Base-by-base conservation (phyloP, 768 basidiomycete genomes). In the Leccinellum albellum region DNA sequence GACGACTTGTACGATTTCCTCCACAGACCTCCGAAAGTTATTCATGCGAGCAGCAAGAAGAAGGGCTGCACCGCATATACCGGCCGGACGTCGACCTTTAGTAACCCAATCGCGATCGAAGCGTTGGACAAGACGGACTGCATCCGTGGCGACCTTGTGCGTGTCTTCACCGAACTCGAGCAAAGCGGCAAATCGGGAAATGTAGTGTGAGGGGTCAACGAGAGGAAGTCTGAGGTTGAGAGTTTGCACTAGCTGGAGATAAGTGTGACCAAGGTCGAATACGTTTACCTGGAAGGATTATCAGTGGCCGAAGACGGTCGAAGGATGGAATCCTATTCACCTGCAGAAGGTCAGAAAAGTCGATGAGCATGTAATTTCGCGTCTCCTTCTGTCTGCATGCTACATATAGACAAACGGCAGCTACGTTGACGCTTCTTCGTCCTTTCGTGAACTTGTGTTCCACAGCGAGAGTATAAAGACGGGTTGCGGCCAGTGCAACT, bases 91-190 rank as follows among this genome's bases (percentile, higher is more conserved):
- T 21, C 97, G 86, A 14, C 97, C 97, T 37, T 88, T 87, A 14
- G 91, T 88, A 83, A 99, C 95, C 97, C 97, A 99, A 73, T 98
- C 97, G 24, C 92, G 82, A 67, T 93, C 88, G 74, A 98, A 98
- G 31, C 97, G 85, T 58, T 90, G 87, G 32, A 98, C 94, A 47
- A 98, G 88, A 8, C 94, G 89, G 4, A 91, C 85, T 8, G 97
- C 97, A 67, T 99, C 97, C 4, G 88, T 85, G 2, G 96, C 94
- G 6, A 99, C 94, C 57, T 83, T 86, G 64, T 90, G 85, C 2
- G 92, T 94, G 69, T 96, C 94, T 48, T 95, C 94, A 4, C 95
- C 95, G 63, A 99, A 98, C 71, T 97, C 95, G 49, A 99, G 88
- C 9, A 97, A 81, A 13, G 93, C 87, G 15, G 95, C 88, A 65